Base-by-base conservation (phyloP, 106 monocot species). In the Apostasia ramifera region DNA sequence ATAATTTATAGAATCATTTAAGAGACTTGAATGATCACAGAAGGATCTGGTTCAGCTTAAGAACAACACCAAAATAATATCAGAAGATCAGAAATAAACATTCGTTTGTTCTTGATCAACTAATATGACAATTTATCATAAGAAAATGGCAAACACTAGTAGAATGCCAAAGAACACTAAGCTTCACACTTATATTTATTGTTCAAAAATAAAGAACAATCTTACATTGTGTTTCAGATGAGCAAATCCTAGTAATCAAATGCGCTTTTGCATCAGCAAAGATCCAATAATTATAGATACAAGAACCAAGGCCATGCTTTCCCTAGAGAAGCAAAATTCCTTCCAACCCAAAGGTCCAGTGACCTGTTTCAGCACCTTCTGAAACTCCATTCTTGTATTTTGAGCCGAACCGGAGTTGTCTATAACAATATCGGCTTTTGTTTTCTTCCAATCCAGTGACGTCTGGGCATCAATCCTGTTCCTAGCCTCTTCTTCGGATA, bases 321-420 rank as follows among this genome's bases (percentile, higher is more conserved):
- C 86, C 71, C 97, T 84, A 59, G 89, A 79, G 8, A 80, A 48
- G 51, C 66, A 9, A 8, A 71, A 66, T 60, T 97, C 97, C 66
- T 77, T 97, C 84, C 84, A 87, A 57, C 77, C 76, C 60, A 92
- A 76, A 61, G 86, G 86, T 26, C 43, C 12, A 40, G 74, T 81
- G 3, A 92, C 82, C 55, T 73, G 57, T 8, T 7, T 60, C 47
- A 92, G 59, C 12, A 87, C 82, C 41, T 85, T 55, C n/a, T 85
- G 68, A 63, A 97, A 92, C 61, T 85, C 80, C 13, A 47, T 55
- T 56, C 68, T 82, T 41, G 97, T 97, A 48, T 89, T 89, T 48
- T 97, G 92, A 1, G 83, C 51, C 5, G 89, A 79, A 50, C 89
- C 89, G 1, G 97, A 97, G 72, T 97, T 97, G 40, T 97, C 85